Percentiles rank a stretch among this genome's conserved stretches.
Conservation (phyloP, 495 filamentous ascomycete genomes). For the Xylaria nigripes region DNA sequence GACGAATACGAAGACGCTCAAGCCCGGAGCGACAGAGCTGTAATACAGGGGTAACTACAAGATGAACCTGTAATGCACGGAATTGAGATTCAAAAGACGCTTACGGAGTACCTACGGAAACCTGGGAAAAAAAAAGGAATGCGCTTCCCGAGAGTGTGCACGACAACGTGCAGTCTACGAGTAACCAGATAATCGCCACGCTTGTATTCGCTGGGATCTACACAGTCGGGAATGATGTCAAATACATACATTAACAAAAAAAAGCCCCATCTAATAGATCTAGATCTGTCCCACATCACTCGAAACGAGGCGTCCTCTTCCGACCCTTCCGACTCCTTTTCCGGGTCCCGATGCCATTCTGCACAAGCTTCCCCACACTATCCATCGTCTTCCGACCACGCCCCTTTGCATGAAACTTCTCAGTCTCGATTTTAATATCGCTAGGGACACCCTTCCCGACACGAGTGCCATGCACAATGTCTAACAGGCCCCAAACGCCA, state of each 20-base stretch:
- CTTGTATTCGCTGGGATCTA: no score
- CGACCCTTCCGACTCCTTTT: not conserved
- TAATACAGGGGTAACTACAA: no score
- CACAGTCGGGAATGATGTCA: no score
- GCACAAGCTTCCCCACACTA: not conserved
- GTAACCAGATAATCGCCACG: no score
- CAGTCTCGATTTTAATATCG: constrained; percentile 47
- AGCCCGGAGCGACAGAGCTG: no score
- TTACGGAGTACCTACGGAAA: no score
- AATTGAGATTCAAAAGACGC: no score
- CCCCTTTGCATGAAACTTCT: constrained; percentile 47
- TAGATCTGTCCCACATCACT: not conserved
- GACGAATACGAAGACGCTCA: no score
- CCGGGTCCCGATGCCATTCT: not conserved
- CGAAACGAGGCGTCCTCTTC: not conserved
- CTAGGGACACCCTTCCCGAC: constrained; percentile 50
- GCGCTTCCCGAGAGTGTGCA: no score
- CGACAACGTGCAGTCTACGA: no score
- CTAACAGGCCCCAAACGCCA: constrained; percentile 67
- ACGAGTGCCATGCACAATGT: constrained; percentile 67
- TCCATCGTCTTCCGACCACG: constrained; percentile 32
- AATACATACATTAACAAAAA: not conserved
- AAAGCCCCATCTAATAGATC: not conserved
- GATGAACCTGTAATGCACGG: no score
- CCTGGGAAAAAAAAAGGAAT: no score